phyloP scores from a whole-genome alignment of 306 rosid genomes.

The Alnus rubra region DNA sequence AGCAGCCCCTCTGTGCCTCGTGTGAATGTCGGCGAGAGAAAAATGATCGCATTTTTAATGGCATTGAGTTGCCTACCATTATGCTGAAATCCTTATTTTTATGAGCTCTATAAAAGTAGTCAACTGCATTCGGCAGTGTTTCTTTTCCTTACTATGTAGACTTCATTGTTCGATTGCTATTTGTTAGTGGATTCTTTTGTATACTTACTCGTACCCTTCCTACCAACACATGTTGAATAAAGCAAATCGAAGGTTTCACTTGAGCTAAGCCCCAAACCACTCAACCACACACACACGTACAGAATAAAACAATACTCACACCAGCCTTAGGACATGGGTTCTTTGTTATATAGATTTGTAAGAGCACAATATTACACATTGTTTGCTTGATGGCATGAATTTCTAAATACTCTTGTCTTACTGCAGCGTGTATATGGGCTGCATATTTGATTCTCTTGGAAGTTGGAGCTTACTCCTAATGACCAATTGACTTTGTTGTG shows the following conservation, averaged over 20 bases:
- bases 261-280: background rate
- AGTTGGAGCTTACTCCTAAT: constrained; percentile 12
- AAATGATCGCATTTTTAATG: background rate
- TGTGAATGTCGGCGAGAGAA: background rate
- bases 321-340: background rate
- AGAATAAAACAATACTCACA: background rate
- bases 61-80: too few species aligned
- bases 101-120: too few species aligned
- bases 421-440: background rate
- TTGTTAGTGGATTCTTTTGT: too few species aligned
- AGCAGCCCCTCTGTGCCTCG: background rate
- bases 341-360: background rate
- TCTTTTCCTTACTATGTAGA: too few species aligned
- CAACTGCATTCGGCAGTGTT: too few species aligned
- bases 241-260: background rate
- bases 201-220: too few species aligned
- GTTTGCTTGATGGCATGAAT: constrained; percentile 4
- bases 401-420: background rate
- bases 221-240: background rate
- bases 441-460: constrained; percentile 11
- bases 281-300: too few species aligned
- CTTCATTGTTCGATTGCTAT: too few species aligned
- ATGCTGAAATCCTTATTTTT: too few species aligned
- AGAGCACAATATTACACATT: background rate
- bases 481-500: constrained; percentile 17